Conservation (phyloP, 116 monocot species). For the Iris pallida region DNA sequence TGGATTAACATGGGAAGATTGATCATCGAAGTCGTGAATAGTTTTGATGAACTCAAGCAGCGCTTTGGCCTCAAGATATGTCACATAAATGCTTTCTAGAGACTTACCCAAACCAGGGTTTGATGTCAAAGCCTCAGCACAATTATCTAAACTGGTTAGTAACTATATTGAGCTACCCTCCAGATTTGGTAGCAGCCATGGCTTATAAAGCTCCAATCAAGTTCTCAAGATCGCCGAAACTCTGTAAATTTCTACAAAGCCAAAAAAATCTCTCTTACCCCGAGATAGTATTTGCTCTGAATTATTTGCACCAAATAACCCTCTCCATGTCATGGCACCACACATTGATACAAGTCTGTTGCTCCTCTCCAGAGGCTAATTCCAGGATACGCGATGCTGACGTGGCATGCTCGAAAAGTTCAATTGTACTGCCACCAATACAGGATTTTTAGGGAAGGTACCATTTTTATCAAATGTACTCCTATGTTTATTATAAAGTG, state of each 20-base stretch:
- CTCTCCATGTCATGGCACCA: constrained; percentile 58
- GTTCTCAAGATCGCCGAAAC: constrained; percentile 41
- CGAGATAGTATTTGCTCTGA: constrained; percentile 28
- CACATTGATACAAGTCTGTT: constrained; percentile 38
- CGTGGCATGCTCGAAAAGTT: constrained; percentile 47
- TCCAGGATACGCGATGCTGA: constrained; percentile 28
- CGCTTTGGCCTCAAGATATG: constrained; percentile 22
- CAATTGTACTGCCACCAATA: too few species aligned
- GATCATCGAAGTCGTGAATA: constrained; percentile 21
- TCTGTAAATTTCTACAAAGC: constrained; percentile 73
- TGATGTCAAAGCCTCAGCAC: constrained; percentile 43
- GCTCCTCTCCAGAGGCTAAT: constrained; percentile 37
- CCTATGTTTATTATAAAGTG: too few species aligned
- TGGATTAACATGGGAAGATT: constrained; percentile 10
- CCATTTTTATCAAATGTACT: too few species aligned
- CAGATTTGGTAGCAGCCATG: constrained; percentile 49
- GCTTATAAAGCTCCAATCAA: constrained; percentile 44
- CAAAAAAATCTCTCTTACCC: constrained; percentile 50
- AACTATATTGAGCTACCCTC: constrained; percentile 19
- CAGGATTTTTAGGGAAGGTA: too few species aligned
- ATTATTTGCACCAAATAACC: constrained; percentile 31
- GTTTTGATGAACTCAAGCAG: constrained; percentile 42
- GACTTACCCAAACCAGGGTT: constrained; percentile 37
- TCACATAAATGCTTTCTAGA: constrained; percentile 26
- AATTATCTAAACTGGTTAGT: constrained; percentile 18